A percentile compares a stretch with the other conserved stretches of the same genome.
These are phyloP conservation scores for Climacium dendroides DNA, from an alignment of 225 moss, liverwort and hornwort genomes.

Conservation along the genomic window DNA sequence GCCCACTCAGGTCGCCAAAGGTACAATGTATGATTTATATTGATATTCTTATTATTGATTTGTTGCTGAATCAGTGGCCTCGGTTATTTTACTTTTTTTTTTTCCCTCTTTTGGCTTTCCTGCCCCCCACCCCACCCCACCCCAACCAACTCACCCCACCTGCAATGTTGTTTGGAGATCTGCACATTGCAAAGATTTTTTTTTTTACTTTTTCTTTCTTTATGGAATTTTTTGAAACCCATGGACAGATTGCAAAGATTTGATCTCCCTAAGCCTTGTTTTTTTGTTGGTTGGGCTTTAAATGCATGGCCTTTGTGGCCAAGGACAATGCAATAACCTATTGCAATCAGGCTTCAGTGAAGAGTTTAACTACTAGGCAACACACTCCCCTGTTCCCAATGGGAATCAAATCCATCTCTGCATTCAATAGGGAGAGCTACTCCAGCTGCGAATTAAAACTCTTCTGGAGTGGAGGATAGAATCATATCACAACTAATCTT, in stretches of 20 bases:
- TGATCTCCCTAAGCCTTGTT: neutral
- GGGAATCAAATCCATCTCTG: neutral
- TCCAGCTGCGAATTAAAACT: neutral
- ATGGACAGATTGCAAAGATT: neutral
- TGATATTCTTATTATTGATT: neutral
- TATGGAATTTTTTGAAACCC: too few species aligned
- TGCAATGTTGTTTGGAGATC: neutral
- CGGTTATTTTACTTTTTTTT: too few species aligned
- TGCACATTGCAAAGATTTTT: neutral
- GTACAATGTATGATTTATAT: neutral
- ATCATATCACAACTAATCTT: slow-evolving; percentile 6
- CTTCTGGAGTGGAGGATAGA: neutral
- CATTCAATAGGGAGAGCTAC: neutral
- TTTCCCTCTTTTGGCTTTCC: neutral
- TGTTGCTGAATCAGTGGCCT: neutral
- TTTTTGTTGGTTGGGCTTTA: neutral
- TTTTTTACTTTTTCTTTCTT: too few species aligned
- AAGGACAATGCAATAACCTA: neutral
- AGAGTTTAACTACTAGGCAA: neutral
- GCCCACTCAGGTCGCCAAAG: neutral
- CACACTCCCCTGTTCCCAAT: neutral
- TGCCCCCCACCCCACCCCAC: neutral
- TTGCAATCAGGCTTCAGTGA: neutral
- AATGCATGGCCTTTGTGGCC: neutral
- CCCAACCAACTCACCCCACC: too few species aligned